Evolutionary conservation across 768 basidiomycete genomes (phyloP).

Genomic region (Amanita pseudoporphyria): DNA sequence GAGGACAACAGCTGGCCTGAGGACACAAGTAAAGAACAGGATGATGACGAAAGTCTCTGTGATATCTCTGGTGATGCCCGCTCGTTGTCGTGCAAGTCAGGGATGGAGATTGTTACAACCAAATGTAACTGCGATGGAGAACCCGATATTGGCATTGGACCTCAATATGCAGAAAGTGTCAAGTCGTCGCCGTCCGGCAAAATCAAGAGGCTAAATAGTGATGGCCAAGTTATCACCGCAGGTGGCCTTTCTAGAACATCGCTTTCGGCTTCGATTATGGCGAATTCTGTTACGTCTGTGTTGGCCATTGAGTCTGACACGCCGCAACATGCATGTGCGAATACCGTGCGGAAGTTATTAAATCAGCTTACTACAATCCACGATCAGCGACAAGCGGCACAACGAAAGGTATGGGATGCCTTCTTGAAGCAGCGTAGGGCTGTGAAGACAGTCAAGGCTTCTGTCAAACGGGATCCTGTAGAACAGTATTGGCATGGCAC

Average conservation of each 20-base stretch:
- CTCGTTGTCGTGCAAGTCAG: constrained; percentile 12
- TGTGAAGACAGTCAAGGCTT: constrained; percentile 20
- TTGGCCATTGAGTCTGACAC: constrained; percentile 50
- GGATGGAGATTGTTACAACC: constrained; percentile 37
- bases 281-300: constrained; percentile 38
- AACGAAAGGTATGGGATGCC: constrained; percentile 78
- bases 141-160: constrained; percentile 8
- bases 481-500: neutral
- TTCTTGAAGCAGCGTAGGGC: constrained; percentile 64
- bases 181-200: constrained; percentile 45
- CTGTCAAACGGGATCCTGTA: constrained; percentile 15
- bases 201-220: constrained; percentile 35
- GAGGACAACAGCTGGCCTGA: constrained; percentile 75
- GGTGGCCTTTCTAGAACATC: constrained; percentile 15
- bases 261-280: constrained; percentile 13
- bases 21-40: constrained; percentile 23
- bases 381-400: constrained; percentile 61
- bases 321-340: constrained; percentile 66
- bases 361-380: constrained; percentile 74
- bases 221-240: constrained; percentile 9
- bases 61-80: neutral
- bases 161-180: constrained; percentile 13
- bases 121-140: constrained; percentile 36
- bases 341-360: constrained; percentile 66
- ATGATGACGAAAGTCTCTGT: constrained; percentile 20